Percentiles rank a stretch among this genome's conserved stretches.
These are phyloP conservation scores for Beta macrorhiza DNA, from an alignment of 179 eudicot genomes.

Conservation along the genomic window DNA sequence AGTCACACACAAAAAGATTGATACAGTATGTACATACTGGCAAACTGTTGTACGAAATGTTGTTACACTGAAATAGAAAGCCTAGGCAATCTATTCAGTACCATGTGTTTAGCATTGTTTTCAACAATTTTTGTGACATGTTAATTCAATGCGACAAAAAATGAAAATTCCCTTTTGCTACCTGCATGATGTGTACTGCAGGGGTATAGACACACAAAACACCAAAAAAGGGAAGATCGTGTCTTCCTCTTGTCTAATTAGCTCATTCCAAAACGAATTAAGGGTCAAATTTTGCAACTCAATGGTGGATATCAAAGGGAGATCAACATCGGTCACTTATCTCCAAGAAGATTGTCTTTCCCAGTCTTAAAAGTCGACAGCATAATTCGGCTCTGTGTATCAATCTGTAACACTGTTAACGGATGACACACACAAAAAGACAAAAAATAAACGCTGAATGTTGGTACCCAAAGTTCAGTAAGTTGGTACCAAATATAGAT, in stretches of 20 bases:
- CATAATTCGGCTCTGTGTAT: not conserved
- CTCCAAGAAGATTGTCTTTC: not conserved
- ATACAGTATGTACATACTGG: too few species aligned
- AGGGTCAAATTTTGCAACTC: constrained; percentile 31
- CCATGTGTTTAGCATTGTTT: constrained; percentile 3
- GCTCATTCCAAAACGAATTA: constrained; percentile 14
- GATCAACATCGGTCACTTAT: not conserved
- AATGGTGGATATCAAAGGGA: not conserved
- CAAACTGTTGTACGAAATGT: not conserved
- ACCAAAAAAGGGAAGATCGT: not conserved
- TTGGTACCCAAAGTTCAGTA: too few species aligned
- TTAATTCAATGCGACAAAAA: constrained; percentile 13
- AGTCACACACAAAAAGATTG: too few species aligned
- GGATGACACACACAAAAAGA: too few species aligned
- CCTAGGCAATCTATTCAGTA: not conserved
- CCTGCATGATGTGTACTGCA: not conserved
- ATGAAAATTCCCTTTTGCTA: constrained; percentile 19
- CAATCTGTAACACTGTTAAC: not conserved
- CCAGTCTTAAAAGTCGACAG: not conserved
- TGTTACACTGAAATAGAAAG: not conserved
- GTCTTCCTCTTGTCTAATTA: not conserved
- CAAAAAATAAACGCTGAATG: too few species aligned
- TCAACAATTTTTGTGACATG: not conserved
- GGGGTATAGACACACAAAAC: not conserved
- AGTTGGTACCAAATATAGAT: too few species aligned